Evolutionary conservation across 106 monocot genomes (phyloP), one percentile per base, ranked within the genome.

Genomic region (Ottelia alismoides): DNA sequence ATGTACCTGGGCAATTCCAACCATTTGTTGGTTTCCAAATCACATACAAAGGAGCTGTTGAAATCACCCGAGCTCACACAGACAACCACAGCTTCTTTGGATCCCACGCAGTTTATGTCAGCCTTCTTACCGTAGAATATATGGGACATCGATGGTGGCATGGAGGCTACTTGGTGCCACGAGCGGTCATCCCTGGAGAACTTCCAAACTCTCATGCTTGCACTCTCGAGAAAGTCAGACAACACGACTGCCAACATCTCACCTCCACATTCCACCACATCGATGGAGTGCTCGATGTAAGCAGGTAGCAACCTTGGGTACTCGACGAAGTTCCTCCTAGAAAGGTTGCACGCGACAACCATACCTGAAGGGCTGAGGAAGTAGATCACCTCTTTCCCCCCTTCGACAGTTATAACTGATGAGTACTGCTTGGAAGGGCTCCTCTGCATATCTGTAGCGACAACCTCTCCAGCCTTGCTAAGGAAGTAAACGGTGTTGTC

Each of bases 71-170:
- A 89, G 45, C 29, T 74, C 11, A 83, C 25, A 31, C 88, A 89
- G 45, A 79, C 53, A 47, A 89, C 31, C 49, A 89, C 59, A 18
- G 44, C 26, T 61, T 71, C 68, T 11, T 74, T 65, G n/a, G 55
- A 68, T 3, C 88, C 74, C 11, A 71, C 65, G 49, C 88, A 89
- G 57, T 89, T 89, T 23, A 89, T 56, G 45, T 89, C 88, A 1
- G 63, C 67, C 22, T 77, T 76, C 65, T 71, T 83, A 14, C 67
- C 74, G 17, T 66, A 63, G 55, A 77, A 77, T 30, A 69, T 79
- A 31, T 80, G 83, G 2, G 88, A 83, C 72, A 89, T 72, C 11
- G 69, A 56, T 24, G 88, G 83, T 17, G 83, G 79, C 88, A 89
- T 89, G 9, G 70, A 63, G 0, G 76, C 76, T 0, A 72, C 83